Conservation (phyloP, 192 early-diverging fungal species). For the Coemansia biformis region DNA sequence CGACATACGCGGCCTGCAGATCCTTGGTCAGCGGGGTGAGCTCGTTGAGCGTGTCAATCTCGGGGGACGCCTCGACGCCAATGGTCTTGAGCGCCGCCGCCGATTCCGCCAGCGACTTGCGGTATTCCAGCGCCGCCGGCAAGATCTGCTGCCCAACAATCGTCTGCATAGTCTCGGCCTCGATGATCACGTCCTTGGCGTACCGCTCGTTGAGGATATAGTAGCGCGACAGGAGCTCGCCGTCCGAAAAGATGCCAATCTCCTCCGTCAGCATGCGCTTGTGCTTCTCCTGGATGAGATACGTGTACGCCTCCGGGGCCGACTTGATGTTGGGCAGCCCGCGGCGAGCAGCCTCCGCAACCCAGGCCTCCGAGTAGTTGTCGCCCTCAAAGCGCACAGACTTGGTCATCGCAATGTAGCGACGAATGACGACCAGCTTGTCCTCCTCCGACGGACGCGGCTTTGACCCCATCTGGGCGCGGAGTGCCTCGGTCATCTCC, state of each 20-base stretch:
- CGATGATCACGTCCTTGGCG: conserved; percentile 91
- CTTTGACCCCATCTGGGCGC: conserved; percentile 79
- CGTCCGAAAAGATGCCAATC: conserved; percentile 77
- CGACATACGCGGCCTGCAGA: conserved; percentile 54
- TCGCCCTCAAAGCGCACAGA: conserved; percentile 94
- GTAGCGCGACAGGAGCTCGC: conserved; percentile 88
- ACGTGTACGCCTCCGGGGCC: conserved; percentile 83
- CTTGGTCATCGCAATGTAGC: conserved; percentile 65
- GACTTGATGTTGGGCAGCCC: conserved; percentile 94
- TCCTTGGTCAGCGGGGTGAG: conserved; percentile 58
- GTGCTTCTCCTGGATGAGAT: conserved; percentile 68
- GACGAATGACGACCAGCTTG: conserved; percentile 80
- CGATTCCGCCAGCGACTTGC: conserved; percentile 79
- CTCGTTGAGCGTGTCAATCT: conserved; percentile 63
- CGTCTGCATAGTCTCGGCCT: conserved; percentile 81
- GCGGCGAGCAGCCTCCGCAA: conserved; percentile 84
- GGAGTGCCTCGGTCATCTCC: conserved; percentile 68
- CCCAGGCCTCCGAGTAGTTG: conserved; percentile 95
- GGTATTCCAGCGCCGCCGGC: conserved; percentile 82
- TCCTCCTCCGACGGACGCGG: conserved; percentile 77
- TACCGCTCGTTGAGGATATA: conserved; percentile 97
- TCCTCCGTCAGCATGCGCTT: conserved; percentile 67
- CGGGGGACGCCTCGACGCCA: conserved; percentile 57
- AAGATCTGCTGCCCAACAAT: conserved; percentile 82
- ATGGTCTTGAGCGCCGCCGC: conserved; percentile 66